Evolutionary conservation across 192 early-diverging fungal species (phyloP).

Genomic region (Podila minutissima): DNA sequence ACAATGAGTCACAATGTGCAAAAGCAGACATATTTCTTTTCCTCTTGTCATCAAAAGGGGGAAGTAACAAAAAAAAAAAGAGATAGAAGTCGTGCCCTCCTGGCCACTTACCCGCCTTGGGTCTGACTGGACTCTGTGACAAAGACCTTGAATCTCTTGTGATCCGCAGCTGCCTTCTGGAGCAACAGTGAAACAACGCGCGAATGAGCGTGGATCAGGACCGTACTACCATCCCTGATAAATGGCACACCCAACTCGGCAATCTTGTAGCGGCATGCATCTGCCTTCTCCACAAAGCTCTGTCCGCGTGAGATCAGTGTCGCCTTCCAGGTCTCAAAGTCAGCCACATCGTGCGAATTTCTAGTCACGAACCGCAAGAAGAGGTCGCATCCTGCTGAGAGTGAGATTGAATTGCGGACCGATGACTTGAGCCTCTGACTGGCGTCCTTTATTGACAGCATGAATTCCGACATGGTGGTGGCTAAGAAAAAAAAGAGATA

Average conservation of each 20-base stretch:
- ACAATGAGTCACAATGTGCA: slow-evolving; percentile 42
- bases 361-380: slow-evolving; percentile 79
- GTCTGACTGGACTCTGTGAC: slow-evolving; percentile 91
- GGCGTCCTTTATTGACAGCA: slow-evolving; percentile 76
- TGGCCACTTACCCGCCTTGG: slow-evolving; percentile 63
- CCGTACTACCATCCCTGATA: slow-evolving; percentile 79
- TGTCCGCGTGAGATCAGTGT: slow-evolving; percentile 75
- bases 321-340: slow-evolving; percentile 77
- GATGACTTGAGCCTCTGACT: slow-evolving; percentile 73
- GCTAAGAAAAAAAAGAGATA: slow-evolving; percentile 52
- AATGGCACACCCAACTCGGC: slow-evolving; percentile 83
- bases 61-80: neutral
- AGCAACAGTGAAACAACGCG: slow-evolving; percentile 91
- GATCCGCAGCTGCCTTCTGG: slow-evolving; percentile 74
- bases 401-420: slow-evolving; percentile 78
- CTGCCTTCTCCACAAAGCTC: slow-evolving; percentile 79
- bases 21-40: too few species aligned
- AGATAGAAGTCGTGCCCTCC: neutral
- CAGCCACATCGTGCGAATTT: slow-evolving; percentile 69
- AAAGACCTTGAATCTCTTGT: slow-evolving; percentile 92
- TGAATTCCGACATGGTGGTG: slow-evolving; percentile 90
- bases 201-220: slow-evolving; percentile 96
- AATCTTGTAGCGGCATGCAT: slow-evolving; percentile 75
- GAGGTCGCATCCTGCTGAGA: slow-evolving; percentile 88
- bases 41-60: neutral